These are phyloP conservation scores for Austroboletus festivus DNA, from an alignment of 768 basidiomycete genomes.

Conservation along the genomic window DNA sequence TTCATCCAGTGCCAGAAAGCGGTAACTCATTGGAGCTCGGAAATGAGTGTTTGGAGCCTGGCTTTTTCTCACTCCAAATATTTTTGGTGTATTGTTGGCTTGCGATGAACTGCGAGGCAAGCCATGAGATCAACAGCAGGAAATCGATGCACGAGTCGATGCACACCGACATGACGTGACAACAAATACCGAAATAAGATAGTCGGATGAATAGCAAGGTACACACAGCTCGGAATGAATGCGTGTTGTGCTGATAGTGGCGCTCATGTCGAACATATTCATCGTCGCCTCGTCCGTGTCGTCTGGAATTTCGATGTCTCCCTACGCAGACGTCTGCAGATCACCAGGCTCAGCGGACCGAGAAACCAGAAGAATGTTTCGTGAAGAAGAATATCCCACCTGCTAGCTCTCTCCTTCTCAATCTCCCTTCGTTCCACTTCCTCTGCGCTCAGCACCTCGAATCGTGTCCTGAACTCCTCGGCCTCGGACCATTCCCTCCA, in stretches of 20 bases:
- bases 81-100: neutral
- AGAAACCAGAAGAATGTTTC: neutral
- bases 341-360: constrained; percentile 4
- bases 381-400: constrained; percentile 35
- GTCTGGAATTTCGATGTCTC: constrained; percentile 68
- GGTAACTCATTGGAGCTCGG: constrained; percentile 6
- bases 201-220: constrained; percentile 8
- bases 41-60: constrained; percentile 13
- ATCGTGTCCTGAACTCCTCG: constrained; percentile 84
- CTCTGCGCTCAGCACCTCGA: constrained; percentile 83
- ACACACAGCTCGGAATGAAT: constrained; percentile 5
- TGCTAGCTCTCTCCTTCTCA: constrained; percentile 80
- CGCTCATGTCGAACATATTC: constrained; percentile 3
- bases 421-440: constrained; percentile 90
- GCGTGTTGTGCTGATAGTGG: constrained; percentile 3
- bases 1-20: constrained; percentile 3
- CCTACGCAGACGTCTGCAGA: constrained; percentile 52
- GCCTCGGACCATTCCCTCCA: constrained; percentile 96
- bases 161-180: constrained; percentile 5
- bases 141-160: constrained; percentile 11
- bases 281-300: constrained; percentile 39
- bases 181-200: constrained; percentile 28
- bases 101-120: constrained; percentile 7
- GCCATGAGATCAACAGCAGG: constrained; percentile 9
- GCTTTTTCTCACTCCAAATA: constrained; percentile 6